A percentile compares a stretch with the other conserved stretches of the same genome.
phyloP scores from a whole-genome alignment of 176 grass and related monocot species.

The Aegilops umbellulata region DNA sequence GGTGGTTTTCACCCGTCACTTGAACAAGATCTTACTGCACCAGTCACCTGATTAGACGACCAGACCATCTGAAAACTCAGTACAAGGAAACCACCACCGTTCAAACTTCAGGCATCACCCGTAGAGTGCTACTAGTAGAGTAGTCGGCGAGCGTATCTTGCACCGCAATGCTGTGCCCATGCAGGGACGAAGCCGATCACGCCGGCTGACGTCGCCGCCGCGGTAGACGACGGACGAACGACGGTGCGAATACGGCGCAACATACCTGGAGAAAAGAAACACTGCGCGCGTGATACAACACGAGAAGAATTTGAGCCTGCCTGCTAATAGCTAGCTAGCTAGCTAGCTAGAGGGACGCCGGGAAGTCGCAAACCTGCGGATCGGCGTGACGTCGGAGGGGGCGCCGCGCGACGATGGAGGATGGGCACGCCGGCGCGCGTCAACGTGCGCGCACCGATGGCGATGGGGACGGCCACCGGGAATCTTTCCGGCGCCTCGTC shows the following conservation, averaged over 20 bases:
- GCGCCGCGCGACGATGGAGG: not conserved
- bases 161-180: not conserved
- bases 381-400: not conserved
- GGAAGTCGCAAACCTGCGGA: not conserved
- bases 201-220: not conserved
- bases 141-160: conserved; percentile 24
- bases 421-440: not conserved
- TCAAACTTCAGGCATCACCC: not conserved
- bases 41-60: not conserved
- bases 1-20: no score
- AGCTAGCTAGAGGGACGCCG: not conserved
- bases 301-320: not conserved
- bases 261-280: not conserved
- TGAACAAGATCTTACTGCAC: not conserved
- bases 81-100: not conserved
- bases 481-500: conserved; percentile 33
- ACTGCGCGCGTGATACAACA: not conserved
- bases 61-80: not conserved
- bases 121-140: no score
- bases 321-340: not conserved
- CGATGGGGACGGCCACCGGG: not conserved
- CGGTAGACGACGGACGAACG: not conserved
- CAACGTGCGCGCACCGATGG: not conserved
- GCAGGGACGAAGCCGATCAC: not conserved
- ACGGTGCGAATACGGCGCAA: not conserved